Evolutionary conservation across 257 asterid genomes (phyloP).

Genomic region (Voacanga thouarsii): DNA sequence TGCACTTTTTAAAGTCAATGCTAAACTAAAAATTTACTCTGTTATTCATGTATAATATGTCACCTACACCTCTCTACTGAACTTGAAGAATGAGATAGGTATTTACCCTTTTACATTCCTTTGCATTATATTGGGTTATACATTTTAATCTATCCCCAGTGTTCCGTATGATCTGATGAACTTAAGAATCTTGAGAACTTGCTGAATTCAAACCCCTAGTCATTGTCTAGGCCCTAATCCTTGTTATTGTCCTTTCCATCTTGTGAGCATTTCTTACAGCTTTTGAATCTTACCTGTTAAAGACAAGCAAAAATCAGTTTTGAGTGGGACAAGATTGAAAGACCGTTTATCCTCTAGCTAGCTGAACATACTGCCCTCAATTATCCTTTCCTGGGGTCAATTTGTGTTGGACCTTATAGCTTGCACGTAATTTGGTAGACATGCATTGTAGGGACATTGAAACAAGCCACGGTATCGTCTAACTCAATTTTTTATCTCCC

Average conservation of each 20-base stretch:
- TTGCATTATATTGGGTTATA: background rate
- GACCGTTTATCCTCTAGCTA: background rate
- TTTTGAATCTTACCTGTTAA: background rate
- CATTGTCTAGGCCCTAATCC: background rate
- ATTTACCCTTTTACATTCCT: no score
- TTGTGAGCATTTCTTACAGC: background rate
- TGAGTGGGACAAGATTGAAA: background rate
- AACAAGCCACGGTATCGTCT: background rate
- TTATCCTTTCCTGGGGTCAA: background rate
- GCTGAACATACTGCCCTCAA: background rate
- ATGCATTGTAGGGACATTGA: background rate
- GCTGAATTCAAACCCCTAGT: background rate
- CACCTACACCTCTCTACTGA: background rate
- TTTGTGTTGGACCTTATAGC: background rate
- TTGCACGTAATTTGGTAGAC: background rate
- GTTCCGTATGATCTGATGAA: background rate
- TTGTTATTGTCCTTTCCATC: background rate
- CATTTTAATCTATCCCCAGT: background rate
- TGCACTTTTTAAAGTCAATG: background rate
- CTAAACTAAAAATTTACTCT: background rate
- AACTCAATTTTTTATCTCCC: background rate
- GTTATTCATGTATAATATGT: background rate
- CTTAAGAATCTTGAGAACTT: background rate
- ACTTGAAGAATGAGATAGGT: background rate
- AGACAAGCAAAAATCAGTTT: background rate